Base-by-base conservation (phyloP, 2,329 filamentous ascomycete genomes). In the Diplodia scrobiculata region DNA sequence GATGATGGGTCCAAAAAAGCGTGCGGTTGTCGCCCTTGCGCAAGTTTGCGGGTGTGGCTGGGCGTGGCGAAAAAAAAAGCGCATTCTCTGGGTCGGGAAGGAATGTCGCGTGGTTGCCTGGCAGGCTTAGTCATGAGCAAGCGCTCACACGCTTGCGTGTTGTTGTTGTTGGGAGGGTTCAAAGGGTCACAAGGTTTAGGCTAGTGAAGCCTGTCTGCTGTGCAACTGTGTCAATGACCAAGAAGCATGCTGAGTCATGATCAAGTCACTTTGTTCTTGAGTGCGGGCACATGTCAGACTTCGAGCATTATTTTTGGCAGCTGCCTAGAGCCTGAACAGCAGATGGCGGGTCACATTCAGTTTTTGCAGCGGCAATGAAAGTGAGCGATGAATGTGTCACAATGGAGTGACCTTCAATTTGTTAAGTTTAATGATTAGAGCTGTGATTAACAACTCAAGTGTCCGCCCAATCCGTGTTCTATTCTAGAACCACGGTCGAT, bases 381-480 rank as follows among this genome's bases (percentile, higher is more conserved):
- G 13, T 52, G 62, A 53, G 51, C 17, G 62, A 64, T 50, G n/a
- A 47, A 53, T 13, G 1, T 41, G 48, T 14, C 48, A 54, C 48
- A 45, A 5, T 19, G 38, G 3, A 13, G 38, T 64, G 62, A 36
- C 62, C 19, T 17, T 64, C 19, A 21, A 41, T 47, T 64, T 53
- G n/a, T 62, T 13, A 25, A 13, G 13, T 50, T 34, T 62, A 25
- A 13, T 14, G 6, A 50, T 62, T 50, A 62, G 58, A 62, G 58
- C 5, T 11, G 41, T 27, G 13, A 7, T 36, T 10, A 47, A 21
- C 55, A 14, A 36, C 45, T 62, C 58, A 14, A 21, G 21, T 21
- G 58, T 50, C 58, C 58, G n/a, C 58, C 58, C 58, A 47, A 58
- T 11, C 38, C 55, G 38, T 17, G 38, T 32, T 27, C 38, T 34